Evolutionary conservation across 768 basidiomycete species (phyloP), one percentile per base, ranked within the genome.

Genomic region (Tricholoma terreum): DNA sequence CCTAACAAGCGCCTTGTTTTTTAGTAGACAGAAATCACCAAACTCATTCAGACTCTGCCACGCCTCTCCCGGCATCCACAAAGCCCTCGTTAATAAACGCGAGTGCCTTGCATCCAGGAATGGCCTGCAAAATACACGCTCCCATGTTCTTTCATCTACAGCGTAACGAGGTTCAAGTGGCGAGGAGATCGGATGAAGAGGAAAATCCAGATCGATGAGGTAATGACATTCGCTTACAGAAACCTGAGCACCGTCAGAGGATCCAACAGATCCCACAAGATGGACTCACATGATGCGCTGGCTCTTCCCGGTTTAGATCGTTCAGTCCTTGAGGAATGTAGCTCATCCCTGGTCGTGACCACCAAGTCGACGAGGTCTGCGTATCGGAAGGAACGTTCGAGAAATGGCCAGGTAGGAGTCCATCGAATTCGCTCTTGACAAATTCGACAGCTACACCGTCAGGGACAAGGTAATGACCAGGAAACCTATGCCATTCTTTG

Each of bases 401-500:
- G 75, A 97, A 98, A 68, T 90, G 89, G 17, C 86, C 83, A 12
- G 97, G 97, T 60, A 99, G 76, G 66, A 92, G 80, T 9, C 94
- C 96, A 59, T 87, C 81, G 63, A 98, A 98, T 56, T 89, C 93
- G 71, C 89, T 94, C 76, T 94, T 91, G 70, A 98, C 77, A 72
- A 94, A 98, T 57, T 87, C 81, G n/a, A 96, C 85, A 24, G 84
- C 79, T 57, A 98, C 75, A 24, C 84, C 89, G 57, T 87, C 82
- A 1, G 95, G 94, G 19, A 98, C 81, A 49, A 96, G 80, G 71
- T 90, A 98, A 69, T 90, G 89, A 3, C 92, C 85, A 2, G 94
- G 91, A 78, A 94, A 99, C 21, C 96, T 82, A 67, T 98, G 79
- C 97, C 97, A 99, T 73, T 99, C 97, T 70, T 94, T 95, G 49